phyloP scores from a whole-genome alignment of 805 yeast species.

The Lachancea dasiensis region DNA sequence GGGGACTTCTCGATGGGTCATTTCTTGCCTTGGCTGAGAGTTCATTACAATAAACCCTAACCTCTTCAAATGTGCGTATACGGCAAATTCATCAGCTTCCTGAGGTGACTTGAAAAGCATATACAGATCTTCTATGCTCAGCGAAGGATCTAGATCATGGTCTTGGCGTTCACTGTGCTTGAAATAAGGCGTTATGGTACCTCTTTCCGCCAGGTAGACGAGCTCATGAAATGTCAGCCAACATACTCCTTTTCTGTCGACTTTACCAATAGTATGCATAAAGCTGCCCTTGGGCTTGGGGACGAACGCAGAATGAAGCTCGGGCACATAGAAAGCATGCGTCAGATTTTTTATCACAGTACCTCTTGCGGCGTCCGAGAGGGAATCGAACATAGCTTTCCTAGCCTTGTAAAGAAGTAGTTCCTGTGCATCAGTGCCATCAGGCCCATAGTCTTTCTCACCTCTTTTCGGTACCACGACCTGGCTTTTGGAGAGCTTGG shows the following conservation, averaged over 20 bases:
- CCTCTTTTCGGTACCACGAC: constrained; percentile 60
- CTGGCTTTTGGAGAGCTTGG: constrained; percentile 22
- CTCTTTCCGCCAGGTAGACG: constrained; percentile 76
- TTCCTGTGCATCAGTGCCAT: constrained; percentile 54
- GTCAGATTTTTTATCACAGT: constrained; percentile 42
- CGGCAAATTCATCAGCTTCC: constrained; percentile 52
- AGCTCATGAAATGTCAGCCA: constrained; percentile 63
- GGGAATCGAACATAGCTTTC: constrained; percentile 66
- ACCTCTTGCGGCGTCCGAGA: constrained; percentile 44
- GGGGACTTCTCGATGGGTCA: constrained; percentile 5
- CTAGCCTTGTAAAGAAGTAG: constrained; percentile 47
- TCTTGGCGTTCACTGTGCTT: constrained; percentile 15
- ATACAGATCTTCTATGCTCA: constrained; percentile 63
- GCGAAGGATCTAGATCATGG: constrained; percentile 31
- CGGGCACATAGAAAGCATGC: constrained; percentile 43
- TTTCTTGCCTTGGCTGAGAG: constrained; percentile 9
- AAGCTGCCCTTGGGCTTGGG: constrained; percentile 63
- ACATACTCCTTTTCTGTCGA: constrained; percentile 43
- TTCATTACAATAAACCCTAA: constrained; percentile 64
- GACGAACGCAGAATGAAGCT: constrained; percentile 33
- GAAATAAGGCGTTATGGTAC: constrained; percentile 46
- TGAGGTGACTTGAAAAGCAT: constrained; percentile 38
- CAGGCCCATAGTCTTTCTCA: constrained; percentile 82
- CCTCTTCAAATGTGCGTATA: constrained; percentile 68
- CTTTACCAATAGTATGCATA: constrained; percentile 64